A percentile compares a stretch with the other conserved stretches of the same genome.
Conservation (phyloP, 345 rosid species). For the Eucalyptus sp. region DNA sequence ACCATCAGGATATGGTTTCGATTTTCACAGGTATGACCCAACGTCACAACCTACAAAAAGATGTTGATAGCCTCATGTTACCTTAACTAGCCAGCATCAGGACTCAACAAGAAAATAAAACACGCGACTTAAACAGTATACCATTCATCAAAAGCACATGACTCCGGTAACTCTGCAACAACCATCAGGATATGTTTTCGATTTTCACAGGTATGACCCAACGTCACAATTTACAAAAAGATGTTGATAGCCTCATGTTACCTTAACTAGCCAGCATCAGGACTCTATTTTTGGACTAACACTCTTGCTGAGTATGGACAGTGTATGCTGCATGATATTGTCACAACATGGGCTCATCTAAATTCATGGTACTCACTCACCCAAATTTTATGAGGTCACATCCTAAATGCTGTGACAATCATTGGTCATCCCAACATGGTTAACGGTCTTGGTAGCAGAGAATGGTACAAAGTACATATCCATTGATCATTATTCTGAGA, state of each 20-base stretch:
- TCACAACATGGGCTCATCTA: neutral
- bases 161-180: neutral
- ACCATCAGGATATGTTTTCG: neutral
- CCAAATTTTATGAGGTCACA: neutral
- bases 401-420: neutral
- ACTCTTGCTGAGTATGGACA: neutral
- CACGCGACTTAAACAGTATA: neutral
- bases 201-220: neutral
- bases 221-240: neutral
- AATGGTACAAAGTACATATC: neutral
- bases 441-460: neutral
- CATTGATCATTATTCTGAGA: neutral
- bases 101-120: neutral
- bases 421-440: neutral
- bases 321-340: neutral
- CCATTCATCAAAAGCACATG: neutral
- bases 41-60: neutral
- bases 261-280: neutral
- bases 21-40: neutral
- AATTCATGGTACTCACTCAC: neutral
- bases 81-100: neutral
- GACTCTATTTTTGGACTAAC: neutral
- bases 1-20: neutral
- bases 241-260: neutral
- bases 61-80: neutral